Base-by-base conservation (phyloP, 495 filamentous ascomycete genomes). In the Podospora anserina region DNA sequence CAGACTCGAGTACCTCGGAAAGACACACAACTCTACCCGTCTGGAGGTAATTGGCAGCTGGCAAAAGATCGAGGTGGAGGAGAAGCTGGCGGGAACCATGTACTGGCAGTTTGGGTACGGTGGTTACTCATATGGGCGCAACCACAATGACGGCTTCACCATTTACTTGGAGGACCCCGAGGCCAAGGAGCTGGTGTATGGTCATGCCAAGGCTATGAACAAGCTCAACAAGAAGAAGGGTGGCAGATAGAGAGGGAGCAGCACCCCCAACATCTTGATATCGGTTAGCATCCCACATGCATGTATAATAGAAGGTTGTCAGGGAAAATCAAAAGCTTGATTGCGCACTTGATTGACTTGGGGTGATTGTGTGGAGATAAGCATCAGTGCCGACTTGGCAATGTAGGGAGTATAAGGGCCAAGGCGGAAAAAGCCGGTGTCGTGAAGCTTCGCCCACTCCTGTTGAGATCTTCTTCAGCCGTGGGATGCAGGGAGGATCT, bases 101-200 rank as follows among this genome's bases (percentile, higher is more conserved):
- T 89, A 84, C 76, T 91, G 89, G 90, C 88, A 91, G 75, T 86
- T 82, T 71, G 90, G 88, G 0, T 86, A 81, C 59, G 80, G 76
- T 19, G 74, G 82, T 27, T 86, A 84, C 63, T 82, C 79, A 64
- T 82, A 78, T 20, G 88, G 88, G 2, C 77, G 82, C 68, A 87
- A 88, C 44, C 74, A 86, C 9, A 77, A 91, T 68, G 88, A 90
- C 71, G 87, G 84, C 3, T 87, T 89, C 65, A 83, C 81, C 28
- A 79, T 83, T 61, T 83, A 80, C 64, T 66, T 78, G 1, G 80
- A 79, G 20, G 77, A 76, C 49, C 71, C 66, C 20, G 81, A 83
- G 70, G 81, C 80, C 60, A 72, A 81, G 63, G 70, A 70, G 19
- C 63, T 83, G 60, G 79, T 83, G 44, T 76, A 74, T 59, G 27